Conservation (phyloP, 2,329 filamentous ascomycete genomes). For the Herpomyces periplanetae region DNA sequence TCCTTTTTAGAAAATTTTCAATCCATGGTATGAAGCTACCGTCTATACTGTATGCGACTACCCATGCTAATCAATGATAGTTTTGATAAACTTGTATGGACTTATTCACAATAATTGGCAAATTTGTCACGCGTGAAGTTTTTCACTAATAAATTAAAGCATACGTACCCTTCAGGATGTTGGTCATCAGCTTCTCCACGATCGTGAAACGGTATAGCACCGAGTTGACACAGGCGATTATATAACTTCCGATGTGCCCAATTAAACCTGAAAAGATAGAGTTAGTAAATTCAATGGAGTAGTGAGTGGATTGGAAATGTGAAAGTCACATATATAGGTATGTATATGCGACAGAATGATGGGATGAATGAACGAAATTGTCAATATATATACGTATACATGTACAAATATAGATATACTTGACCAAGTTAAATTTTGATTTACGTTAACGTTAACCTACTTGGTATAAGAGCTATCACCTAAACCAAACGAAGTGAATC, state of each 20-base stretch:
- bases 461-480: constrained; percentile 83
- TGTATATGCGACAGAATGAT: no score
- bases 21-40: constrained; percentile 46
- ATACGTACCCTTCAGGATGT: constrained; percentile 47
- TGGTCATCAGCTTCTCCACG: constrained; percentile 69
- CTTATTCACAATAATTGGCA: not conserved
- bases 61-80: constrained; percentile 2
- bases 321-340: no score
- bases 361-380: no score
- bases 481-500: constrained; percentile 54
- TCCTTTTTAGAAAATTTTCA: constrained; percentile 19
- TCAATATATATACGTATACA: no score
- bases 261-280: constrained; percentile 30
- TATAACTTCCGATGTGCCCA: constrained; percentile 63
- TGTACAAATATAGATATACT: no score
- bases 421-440: no score
- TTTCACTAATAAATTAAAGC: no score
- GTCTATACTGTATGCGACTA: no score
- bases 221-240: constrained; percentile 44
- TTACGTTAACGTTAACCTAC: constrained; percentile 15
- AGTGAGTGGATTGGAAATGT: no score
- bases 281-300: no score
- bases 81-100: constrained; percentile 1
- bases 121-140: constrained; percentile 1
- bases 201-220: constrained; percentile 31